Conservation (phyloP, 257 asterid genomes). For the Solanum rostratum region DNA sequence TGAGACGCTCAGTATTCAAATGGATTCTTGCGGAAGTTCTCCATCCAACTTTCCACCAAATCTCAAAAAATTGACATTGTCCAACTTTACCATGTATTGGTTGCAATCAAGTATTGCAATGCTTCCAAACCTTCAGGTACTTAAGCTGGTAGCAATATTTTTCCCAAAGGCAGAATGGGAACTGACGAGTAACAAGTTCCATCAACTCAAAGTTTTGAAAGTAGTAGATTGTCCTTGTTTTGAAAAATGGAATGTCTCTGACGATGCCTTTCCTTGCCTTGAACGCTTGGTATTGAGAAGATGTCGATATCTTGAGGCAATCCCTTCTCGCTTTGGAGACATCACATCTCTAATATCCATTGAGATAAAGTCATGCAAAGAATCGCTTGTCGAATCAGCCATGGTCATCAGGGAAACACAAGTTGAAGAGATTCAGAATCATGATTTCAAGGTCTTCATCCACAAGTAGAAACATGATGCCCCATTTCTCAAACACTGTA, state of each 20-base stretch:
- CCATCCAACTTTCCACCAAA: not conserved
- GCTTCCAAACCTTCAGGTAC: conserved; percentile 2
- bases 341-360: not conserved
- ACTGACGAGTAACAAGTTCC: not conserved
- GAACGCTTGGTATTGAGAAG: not conserved
- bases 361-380: not conserved
- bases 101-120: not conserved
- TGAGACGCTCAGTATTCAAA: not conserved
- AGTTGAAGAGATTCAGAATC: not conserved
- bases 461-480: not conserved
- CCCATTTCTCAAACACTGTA: not conserved
- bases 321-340: conserved; percentile 2
- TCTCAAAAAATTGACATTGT: not conserved
- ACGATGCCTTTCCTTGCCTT: not conserved
- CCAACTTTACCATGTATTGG: not conserved
- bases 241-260: not conserved
- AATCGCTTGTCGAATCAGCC: not conserved
- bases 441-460: not conserved
- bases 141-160: not conserved
- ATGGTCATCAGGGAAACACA: not conserved
- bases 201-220: not conserved
- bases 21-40: not conserved
- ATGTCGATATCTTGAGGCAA: not conserved
- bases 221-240: not conserved
- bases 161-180: not conserved